phyloP scores from a whole-genome alignment of 1,284 basidiomycete genomes.

The Hemileccinum hortonii region DNA sequence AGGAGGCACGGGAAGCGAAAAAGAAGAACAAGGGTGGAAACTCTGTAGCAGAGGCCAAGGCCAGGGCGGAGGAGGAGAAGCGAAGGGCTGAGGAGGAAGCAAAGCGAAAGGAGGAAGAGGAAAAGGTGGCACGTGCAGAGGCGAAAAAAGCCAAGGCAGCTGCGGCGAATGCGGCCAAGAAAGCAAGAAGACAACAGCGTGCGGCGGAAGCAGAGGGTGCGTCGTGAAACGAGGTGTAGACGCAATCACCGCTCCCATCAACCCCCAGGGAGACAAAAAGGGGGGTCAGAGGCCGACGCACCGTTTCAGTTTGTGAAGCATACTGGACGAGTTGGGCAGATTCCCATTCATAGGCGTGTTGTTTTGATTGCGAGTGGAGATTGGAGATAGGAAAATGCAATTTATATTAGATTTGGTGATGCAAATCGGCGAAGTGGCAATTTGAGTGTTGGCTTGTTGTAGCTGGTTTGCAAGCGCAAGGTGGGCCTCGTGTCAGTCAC shows the following conservation, averaged over 20 bases:
- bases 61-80: constrained; percentile 66
- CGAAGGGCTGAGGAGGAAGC: constrained; percentile 69
- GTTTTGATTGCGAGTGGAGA: neutral
- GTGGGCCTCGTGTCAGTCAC: constrained; percentile 10
- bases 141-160: constrained; percentile 84
- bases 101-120: constrained; percentile 31
- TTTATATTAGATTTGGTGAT: constrained; percentile 7
- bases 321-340: neutral
- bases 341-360: constrained; percentile 8
- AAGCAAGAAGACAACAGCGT: constrained; percentile 54
- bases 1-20: constrained; percentile 92
- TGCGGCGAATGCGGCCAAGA: constrained; percentile 90
- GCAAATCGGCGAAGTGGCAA: neutral
- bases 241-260: neutral
- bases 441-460: constrained; percentile 2
- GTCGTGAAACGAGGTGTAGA: constrained; percentile 12
- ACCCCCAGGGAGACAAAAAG: too few relatives aligned
- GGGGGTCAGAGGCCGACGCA: too few relatives aligned
- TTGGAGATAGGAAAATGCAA: constrained; percentile 1
- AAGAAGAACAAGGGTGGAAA: constrained; percentile 60
- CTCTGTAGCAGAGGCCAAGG: constrained; percentile 50
- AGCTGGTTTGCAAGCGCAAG: constrained; percentile 4
- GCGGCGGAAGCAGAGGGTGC: constrained; percentile 22
- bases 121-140: constrained; percentile 63
- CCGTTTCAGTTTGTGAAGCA: too few relatives aligned